Evolutionary conservation across 805 yeast species (phyloP), one percentile per base, ranked within the genome.

Genomic region (Lachancea sp.): DNA sequence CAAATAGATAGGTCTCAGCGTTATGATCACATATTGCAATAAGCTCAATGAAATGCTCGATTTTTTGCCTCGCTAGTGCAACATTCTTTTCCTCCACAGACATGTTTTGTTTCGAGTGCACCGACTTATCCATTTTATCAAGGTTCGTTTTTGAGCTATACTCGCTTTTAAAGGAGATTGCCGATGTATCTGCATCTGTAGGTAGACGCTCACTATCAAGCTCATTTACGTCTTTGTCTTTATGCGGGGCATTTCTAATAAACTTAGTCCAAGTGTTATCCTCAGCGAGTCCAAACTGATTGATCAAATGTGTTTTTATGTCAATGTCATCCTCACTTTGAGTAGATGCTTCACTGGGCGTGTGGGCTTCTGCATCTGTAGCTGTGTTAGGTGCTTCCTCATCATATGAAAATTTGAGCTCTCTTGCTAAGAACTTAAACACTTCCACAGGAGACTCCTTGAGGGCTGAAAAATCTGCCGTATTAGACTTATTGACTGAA

Each of bases 231-330:
- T 20, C 38, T 2, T 15, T 27, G 3, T 34, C 34, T 2, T 35
- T 18, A n/a, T 10, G 26, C 9, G 39, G 15, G 9, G 13, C 18
- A 26, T 27, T 36, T 34, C 36, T 55, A 6, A 62, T 52, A 30
- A 62, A 49, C 35, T 57, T 56, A 4, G 65, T 49, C 67, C 67
- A 62, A 2, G 65, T 61, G 16, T 62, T 56, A 31, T 58, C 57
- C 42, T 61, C 63, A 10, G 61, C 49, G 6, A 62, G 43, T 3
- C 66, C 66, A 45, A 60, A 56, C 34, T 55, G 57, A 31, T 57
- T 52, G 59, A 59, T 55, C 7, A 63, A 48, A 25, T 56, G 56
- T 9, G 51, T 56, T 34, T 55, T 50, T 13, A 45, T 41, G 8
- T 54, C 58, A 20, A 47, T 54, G 13, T 52, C 57, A 19, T 46